Evolutionary conservation across 2,329 filamentous ascomycete genomes (phyloP), one percentile per base, ranked within the genome.

Genomic region (Alternaria angustiovoidea): DNA sequence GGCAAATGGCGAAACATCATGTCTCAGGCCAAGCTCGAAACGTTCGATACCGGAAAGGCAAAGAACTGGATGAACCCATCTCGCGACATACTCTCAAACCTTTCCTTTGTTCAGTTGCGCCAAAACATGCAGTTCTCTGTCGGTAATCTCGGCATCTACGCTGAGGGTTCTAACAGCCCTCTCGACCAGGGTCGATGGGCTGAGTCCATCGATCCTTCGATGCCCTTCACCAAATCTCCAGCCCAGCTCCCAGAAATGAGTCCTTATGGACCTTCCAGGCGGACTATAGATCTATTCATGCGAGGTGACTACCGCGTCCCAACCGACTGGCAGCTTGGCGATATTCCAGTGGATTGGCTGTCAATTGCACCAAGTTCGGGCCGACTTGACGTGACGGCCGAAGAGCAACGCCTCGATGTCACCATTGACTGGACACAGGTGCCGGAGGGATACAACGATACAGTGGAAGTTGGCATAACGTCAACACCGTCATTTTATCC

Each of bases 21-120:
- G 69, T 70, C 72, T 46, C 74, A 57, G 39, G 39, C 66, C 7
- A 65, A 70, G 32, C 59, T 64, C 11, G 46, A 49, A 26, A 20
- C 65, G 53, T 49, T 59, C 3, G 58, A 62, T 14, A 57, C 41
- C 7, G 84, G 88, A 64, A 87, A 84, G 41, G 57, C 59, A 32
- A 54, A 85, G 18, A 62, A 65, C 53, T 82, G 88, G 88, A 88
- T 90, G 69, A 87, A 90, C 68, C 87, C 89, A 1, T 89, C 89
- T 85, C 80, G 88, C 28, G 89, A 91, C 68, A 83, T 84, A 0
- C 80, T 89, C 3, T 86, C 88, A 0, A 82, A 85, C 4, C 79
- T 89, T 62, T 77, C 81, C 4, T 87, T 85, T 56, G 85, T 88
- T 1, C 85, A 88, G 69, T 20, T 63, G 12, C 53, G 55, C 11